Evolutionary conservation across 148 eudicot species (phyloP).

Genomic region (Pouteria glomerata): DNA sequence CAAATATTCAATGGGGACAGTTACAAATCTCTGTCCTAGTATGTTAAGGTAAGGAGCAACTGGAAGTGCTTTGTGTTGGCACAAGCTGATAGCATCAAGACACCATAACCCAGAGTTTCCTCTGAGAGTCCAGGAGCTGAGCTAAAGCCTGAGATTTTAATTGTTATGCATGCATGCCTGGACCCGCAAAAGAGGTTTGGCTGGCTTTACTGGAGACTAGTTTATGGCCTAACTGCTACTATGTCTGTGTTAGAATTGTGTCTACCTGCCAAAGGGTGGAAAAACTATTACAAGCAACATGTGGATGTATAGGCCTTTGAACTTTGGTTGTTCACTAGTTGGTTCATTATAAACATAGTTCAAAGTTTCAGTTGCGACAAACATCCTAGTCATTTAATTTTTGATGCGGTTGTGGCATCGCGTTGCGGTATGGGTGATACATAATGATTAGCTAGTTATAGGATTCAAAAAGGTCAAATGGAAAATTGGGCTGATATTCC

Average conservation of each 20-base stretch:
- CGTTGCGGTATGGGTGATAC: not conserved
- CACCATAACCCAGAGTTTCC: not conserved
- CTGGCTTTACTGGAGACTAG: slow-evolving; percentile 14
- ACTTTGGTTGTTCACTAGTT: slow-evolving; percentile 1
- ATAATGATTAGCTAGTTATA: not conserved
- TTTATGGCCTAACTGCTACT: slow-evolving; percentile 11
- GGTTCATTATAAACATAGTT: not conserved
- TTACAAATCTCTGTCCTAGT: slow-evolving; percentile 5
- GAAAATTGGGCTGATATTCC: too few species aligned
- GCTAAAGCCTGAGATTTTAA: slow-evolving; percentile 13
- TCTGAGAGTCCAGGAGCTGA: slow-evolving; percentile 6
- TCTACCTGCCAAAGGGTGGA: slow-evolving; percentile 4
- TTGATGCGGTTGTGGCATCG: too few species aligned
- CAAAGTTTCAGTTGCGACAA: not conserved
- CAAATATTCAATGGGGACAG: slow-evolving; percentile 4
- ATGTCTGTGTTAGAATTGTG: slow-evolving; percentile 4
- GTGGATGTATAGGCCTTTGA: not conserved
- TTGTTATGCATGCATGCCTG: slow-evolving; percentile 14
- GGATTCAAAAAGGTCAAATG: too few species aligned
- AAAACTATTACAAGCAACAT: not conserved
- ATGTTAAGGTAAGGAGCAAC: slow-evolving; percentile 9
- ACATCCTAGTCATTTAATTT: not conserved
- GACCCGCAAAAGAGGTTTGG: slow-evolving; percentile 19
- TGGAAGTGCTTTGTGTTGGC: slow-evolving; percentile 11
- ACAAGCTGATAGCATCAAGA: slow-evolving; percentile 15